Evolutionary conservation across 305 asterid genomes (phyloP).

Genomic region (Petunia hybrid): DNA sequence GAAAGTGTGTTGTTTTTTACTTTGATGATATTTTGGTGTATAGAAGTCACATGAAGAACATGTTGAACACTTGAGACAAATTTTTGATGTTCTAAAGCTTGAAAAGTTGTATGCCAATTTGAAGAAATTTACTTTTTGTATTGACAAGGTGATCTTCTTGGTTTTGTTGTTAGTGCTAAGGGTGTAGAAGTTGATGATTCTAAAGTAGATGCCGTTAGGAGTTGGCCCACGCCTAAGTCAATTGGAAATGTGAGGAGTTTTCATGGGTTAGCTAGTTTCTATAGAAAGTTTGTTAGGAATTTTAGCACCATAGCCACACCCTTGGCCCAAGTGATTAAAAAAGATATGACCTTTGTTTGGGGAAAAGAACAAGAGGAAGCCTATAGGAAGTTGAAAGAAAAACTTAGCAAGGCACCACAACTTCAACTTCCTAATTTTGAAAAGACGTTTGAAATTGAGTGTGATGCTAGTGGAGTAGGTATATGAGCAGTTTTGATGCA

Average conservation of each 20-base stretch:
- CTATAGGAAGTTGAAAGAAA: not conserved
- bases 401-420: not conserved
- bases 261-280: not conserved
- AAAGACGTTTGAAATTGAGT: not conserved
- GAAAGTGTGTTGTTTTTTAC: not conserved
- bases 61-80: not conserved
- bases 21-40: not conserved
- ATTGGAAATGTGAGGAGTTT: not conserved
- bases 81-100: not conserved
- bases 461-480: not conserved
- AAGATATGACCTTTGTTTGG: not conserved
- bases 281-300: not conserved
- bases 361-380: not conserved
- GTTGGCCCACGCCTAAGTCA: not conserved
- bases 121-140: not conserved
- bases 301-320: slow-evolving; percentile 1
- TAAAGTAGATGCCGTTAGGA: not conserved
- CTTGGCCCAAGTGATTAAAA: not conserved
- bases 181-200: not conserved
- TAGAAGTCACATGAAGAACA: not conserved
- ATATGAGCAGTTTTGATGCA: not conserved
- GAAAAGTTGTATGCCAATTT: not conserved
- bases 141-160: not conserved
- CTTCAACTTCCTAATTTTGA: not conserved
- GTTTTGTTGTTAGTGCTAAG: not conserved